Percentiles rank a stretch among this genome's conserved stretches.
phyloP scores from a whole-genome alignment of 2,329 filamentous ascomycete species.

The Chalaropsis thielavioides region DNA sequence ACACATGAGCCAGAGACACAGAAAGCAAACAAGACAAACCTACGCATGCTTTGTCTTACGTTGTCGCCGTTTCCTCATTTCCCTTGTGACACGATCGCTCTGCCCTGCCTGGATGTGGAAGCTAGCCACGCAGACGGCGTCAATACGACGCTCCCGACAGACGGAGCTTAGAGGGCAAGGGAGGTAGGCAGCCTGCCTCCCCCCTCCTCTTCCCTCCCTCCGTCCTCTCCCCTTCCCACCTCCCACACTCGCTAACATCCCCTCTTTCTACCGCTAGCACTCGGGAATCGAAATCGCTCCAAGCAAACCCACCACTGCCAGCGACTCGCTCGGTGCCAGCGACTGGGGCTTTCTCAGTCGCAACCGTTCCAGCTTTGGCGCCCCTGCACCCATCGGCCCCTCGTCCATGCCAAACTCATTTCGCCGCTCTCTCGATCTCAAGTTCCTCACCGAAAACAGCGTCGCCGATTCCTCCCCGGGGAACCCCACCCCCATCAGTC shows the following conservation, averaged over 20 bases:
- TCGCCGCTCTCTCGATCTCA: constrained; percentile 44
- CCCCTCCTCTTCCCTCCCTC: neutral
- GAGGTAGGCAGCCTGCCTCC: too few species aligned
- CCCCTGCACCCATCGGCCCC: constrained; percentile 10
- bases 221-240: neutral
- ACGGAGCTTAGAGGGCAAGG: too few species aligned
- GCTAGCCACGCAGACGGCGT: too few species aligned
- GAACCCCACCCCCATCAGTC: constrained; percentile 14
- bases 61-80: neutral
- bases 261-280: constrained; percentile 10
- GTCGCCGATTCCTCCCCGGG: constrained; percentile 7
- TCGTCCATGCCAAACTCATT: constrained; percentile 23
- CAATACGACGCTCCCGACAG: too few species aligned
- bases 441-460: constrained; percentile 34
- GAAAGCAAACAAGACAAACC: neutral
- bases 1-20: neutral
- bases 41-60: constrained; percentile 4
- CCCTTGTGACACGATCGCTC: neutral
- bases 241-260: neutral
- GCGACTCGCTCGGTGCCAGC: constrained; percentile 23
- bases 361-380: constrained; percentile 11
- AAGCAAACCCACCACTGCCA: constrained; percentile 27
- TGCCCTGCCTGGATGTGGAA: too few species aligned
- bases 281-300: constrained; percentile 24
- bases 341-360: constrained; percentile 21